A percentile compares a stretch with the other conserved stretches of the same genome.
Evolutionary conservation across 2,329 filamentous ascomycete species (phyloP).

Genomic region (Sarocladiaceae sp.): DNA sequence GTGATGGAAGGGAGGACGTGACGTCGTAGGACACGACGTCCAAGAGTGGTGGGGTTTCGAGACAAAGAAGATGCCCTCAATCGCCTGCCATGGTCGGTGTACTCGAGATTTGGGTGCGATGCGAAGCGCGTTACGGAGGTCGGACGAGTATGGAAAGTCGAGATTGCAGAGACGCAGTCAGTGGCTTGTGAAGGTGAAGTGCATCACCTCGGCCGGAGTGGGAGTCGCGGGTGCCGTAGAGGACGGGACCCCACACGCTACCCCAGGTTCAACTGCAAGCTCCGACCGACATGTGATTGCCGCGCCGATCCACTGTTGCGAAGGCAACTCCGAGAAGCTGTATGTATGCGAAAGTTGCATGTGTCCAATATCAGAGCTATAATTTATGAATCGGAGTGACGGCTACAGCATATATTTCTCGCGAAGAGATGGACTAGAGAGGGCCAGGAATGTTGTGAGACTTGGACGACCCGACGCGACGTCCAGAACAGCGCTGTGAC

Average conservation of each 20-base stretch:
- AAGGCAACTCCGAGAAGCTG: neutral
- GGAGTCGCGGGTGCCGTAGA: neutral
- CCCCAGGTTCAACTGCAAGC: conserved; percentile 5
- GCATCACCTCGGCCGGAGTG: neutral
- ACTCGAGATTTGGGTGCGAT: neutral
- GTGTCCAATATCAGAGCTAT: too few species aligned
- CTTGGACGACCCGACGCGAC: too few species aligned
- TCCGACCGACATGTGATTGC: conserved; percentile 2
- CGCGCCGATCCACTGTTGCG: neutral
- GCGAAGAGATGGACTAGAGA: too few species aligned
- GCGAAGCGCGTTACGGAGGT: neutral
- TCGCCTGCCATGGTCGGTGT: neutral
- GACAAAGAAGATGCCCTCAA: neutral
- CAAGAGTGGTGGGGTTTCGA: neutral
- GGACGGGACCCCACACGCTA: neutral
- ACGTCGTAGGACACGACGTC: neutral
- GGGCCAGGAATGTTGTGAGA: too few species aligned
- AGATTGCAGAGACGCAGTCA: neutral
- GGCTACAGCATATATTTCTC: too few species aligned
- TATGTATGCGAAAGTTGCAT: neutral
- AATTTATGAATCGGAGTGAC: too few species aligned
- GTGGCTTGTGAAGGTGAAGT: neutral
- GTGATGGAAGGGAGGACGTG: conserved; percentile 7
- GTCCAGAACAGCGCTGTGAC: too few species aligned
- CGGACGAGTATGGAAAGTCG: neutral